A percentile compares a stretch with the other conserved stretches of the same genome.
These are phyloP conservation scores for Penicillium salamii DNA, from an alignment of 495 filamentous ascomycete species.

Conservation along the genomic window DNA sequence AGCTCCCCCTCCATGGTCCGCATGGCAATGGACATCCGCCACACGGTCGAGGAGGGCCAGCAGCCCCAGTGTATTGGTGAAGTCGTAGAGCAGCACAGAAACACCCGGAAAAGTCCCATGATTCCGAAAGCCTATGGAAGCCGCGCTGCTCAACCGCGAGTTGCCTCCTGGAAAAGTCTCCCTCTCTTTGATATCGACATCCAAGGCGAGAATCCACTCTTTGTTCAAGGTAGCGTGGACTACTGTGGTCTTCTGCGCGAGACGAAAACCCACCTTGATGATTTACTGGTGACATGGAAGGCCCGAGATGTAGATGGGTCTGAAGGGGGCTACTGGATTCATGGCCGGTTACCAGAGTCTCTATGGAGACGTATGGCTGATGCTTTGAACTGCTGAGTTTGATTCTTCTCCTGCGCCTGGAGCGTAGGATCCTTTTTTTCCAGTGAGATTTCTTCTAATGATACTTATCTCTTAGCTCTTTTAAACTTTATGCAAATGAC, in stretches of 20 bases:
- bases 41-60: neutral
- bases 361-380: slow-evolving; percentile 7
- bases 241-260: slow-evolving; percentile 6
- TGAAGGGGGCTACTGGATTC: slow-evolving; percentile 8
- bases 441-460: no score
- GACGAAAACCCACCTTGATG: slow-evolving; percentile 1
- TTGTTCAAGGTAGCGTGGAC: slow-evolving; percentile 8
- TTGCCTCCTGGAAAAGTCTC: slow-evolving; percentile 3
- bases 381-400: slow-evolving; percentile 2
- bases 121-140: neutral
- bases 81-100: slow-evolving; percentile 2
- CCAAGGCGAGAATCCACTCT: slow-evolving; percentile 4
- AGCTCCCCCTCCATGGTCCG: neutral
- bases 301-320: neutral
- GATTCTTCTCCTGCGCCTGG: neutral
- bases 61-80: slow-evolving; percentile 7
- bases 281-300: slow-evolving; percentile 9
- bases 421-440: neutral
- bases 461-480: no score
- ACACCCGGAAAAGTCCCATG: neutral
- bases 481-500: no score
- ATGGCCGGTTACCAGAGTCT: slow-evolving; percentile 1
- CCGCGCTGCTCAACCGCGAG: slow-evolving; percentile 2
- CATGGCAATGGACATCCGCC: slow-evolving; percentile 1
- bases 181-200: slow-evolving; percentile 7